Conservation (phyloP, 495 filamentous ascomycete species). For the Chaetomium cochliodes region DNA sequence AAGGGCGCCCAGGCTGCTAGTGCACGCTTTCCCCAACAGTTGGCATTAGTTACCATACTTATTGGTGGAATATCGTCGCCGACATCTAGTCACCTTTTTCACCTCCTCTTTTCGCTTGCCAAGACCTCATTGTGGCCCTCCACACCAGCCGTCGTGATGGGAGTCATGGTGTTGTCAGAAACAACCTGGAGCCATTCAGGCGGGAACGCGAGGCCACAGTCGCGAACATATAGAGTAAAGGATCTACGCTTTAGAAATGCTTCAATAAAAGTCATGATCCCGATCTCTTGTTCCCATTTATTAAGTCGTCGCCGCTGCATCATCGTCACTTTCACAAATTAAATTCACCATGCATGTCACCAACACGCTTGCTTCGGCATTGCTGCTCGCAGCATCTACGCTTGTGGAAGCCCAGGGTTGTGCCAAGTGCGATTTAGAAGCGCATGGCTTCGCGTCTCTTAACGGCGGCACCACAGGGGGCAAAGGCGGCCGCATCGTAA, state of each 20-base stretch:
- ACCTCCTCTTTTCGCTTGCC: too few relatives aligned
- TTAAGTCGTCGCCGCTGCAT: background rate
- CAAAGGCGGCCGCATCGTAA: slow-evolving; percentile 5
- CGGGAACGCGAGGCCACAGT: background rate
- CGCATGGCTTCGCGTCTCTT: background rate
- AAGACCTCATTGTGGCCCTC: too few relatives aligned
- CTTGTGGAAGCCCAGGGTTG: background rate
- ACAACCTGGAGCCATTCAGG: background rate
- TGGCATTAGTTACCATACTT: too few relatives aligned
- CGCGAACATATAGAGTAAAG: background rate
- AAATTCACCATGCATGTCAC: slow-evolving; percentile 4
- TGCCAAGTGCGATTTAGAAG: background rate
- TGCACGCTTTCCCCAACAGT: too few relatives aligned
- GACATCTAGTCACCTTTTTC: too few relatives aligned
- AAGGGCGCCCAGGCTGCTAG: too few relatives aligned
- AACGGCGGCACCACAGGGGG: slow-evolving; percentile 1
- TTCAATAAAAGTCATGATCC: background rate
- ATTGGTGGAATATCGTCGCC: too few relatives aligned
- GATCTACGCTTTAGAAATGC: background rate
- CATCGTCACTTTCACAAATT: background rate
- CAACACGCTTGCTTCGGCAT: background rate
- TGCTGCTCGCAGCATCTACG: background rate
- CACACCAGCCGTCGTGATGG: background rate
- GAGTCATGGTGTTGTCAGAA: background rate
- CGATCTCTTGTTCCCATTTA: background rate